A percentile compares a stretch with the other conserved stretches of the same genome.
These are phyloP conservation scores for Lasiosphaeria hispida DNA, from an alignment of 495 filamentous ascomycete genomes.

Conservation along the genomic window DNA sequence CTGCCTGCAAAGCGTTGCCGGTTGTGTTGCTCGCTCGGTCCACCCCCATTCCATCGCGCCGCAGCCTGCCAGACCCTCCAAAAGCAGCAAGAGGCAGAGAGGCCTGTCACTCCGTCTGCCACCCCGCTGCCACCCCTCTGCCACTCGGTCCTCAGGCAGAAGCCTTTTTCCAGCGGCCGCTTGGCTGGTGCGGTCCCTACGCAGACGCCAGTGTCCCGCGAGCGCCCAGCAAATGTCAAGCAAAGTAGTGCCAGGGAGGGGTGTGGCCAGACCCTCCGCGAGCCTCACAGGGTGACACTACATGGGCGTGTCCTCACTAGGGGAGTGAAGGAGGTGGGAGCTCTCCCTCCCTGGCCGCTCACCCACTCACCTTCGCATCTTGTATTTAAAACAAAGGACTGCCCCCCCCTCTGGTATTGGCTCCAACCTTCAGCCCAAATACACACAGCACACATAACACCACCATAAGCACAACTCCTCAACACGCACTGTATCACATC, in stretches of 20 bases:
- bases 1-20: constrained; percentile 3
- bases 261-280: constrained; percentile 3
- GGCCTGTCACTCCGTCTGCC: no score
- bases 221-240: neutral
- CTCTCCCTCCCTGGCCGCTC: constrained; percentile 10
- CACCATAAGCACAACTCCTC: neutral
- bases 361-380: constrained; percentile 7
- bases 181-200: no score
- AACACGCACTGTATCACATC: constrained; percentile 12
- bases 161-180: no score
- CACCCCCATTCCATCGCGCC: constrained; percentile 10
- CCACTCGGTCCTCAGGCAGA: no score
- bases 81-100: no score
- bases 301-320: neutral
- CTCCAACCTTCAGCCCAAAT: constrained; percentile 9
- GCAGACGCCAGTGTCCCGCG: no score
- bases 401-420: neutral
- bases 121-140: no score
- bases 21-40: neutral
- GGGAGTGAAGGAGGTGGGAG: neutral
- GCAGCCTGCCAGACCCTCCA: no score
- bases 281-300: constrained; percentile 4
- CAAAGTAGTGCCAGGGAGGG: neutral
- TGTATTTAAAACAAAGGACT: constrained; percentile 13
- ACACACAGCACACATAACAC: constrained; percentile 9